Base-by-base conservation (phyloP, 177 flowering plant species). In the Vitis hybrid region DNA sequence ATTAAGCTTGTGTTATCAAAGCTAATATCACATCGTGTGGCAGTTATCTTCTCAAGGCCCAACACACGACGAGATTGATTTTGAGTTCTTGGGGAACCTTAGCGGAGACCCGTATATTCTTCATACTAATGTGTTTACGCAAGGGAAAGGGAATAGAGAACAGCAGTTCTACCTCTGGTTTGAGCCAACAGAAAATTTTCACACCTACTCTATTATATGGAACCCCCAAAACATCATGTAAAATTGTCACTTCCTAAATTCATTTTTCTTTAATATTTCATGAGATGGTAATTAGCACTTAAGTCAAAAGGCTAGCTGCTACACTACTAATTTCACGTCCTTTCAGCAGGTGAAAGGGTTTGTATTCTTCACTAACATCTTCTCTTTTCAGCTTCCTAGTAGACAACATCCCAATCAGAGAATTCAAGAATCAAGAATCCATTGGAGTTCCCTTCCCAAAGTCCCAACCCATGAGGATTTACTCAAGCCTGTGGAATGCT, bases 1-100 rank as follows among this genome's bases (percentile, higher is more conserved):
- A 23, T 23, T 23, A 23, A 23, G 26, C 26, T 2, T 23, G 26
- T 23, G 26, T 23, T 23, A 23, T 23, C 26, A 23, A 23, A 23
- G 26, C 26, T 23, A 23, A 23, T 23, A 2, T 23, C 26, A 23
- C 26, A 23, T 34, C 7, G 45, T 34, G 45, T 34, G 6, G 45
- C 45, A 34, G 45, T 34, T 34, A 6, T 34, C 45, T 4, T 34
- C 45, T 34, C 45, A 34, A 6, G 45, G 45, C 6, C 45, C 45
- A 6, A 34, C 45, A 34, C 45, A 34, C 7, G 45, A 74, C 51
- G 73, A 74, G 73, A 60, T 74, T 21, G 77, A 70, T 66, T 69
- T 74, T 5, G 73, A 74, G 50, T 74, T 74, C 56, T 64, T 74
- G 62, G 77, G 77, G 2, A 70, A 70, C 62, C 6, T 56, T 11